phyloP scores from a whole-genome alignment of 2,329 filamentous ascomycete species.

The Talaromyces rugulosus region DNA sequence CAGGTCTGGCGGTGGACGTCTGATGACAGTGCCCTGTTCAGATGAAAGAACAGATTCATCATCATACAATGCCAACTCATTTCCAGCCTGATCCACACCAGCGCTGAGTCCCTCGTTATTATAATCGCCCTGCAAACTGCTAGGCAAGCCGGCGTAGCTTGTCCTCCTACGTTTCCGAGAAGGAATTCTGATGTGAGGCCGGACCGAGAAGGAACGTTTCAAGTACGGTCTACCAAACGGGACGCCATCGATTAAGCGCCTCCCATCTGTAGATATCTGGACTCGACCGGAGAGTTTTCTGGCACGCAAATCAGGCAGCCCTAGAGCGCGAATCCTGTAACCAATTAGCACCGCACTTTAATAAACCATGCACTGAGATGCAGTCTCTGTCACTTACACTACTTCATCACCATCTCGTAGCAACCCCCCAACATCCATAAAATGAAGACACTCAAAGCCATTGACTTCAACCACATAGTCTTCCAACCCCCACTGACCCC shows the following conservation, averaged over 20 bases:
- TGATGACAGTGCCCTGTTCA: constrained; percentile 34
- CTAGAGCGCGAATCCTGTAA: constrained; percentile 70
- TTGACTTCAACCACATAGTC: constrained; percentile 82
- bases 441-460: constrained; percentile 87
- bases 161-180: constrained; percentile 64
- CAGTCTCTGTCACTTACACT: constrained; percentile 51
- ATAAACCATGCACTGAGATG: neutral
- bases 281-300: constrained; percentile 70
- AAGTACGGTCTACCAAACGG: constrained; percentile 74
- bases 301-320: constrained; percentile 68
- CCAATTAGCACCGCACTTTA: neutral
- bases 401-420: constrained; percentile 82
- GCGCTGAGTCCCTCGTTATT: constrained; percentile 23
- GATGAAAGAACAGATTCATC: constrained; percentile 24
- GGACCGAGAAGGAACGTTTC: constrained; percentile 50
- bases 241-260: constrained; percentile 78
- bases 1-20: constrained; percentile 26
- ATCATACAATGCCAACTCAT: constrained; percentile 12
- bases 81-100: constrained; percentile 17
- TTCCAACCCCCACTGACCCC: constrained; percentile 72
- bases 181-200: constrained; percentile 67
- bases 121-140: constrained; percentile 23
- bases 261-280: constrained; percentile 75
- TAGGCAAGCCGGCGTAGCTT: constrained; percentile 23
- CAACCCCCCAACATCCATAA: constrained; percentile 64